These are phyloP conservation scores for Phialophora expanda DNA, from an alignment of 2,329 filamentous ascomycete species.

Conservation along the genomic window DNA sequence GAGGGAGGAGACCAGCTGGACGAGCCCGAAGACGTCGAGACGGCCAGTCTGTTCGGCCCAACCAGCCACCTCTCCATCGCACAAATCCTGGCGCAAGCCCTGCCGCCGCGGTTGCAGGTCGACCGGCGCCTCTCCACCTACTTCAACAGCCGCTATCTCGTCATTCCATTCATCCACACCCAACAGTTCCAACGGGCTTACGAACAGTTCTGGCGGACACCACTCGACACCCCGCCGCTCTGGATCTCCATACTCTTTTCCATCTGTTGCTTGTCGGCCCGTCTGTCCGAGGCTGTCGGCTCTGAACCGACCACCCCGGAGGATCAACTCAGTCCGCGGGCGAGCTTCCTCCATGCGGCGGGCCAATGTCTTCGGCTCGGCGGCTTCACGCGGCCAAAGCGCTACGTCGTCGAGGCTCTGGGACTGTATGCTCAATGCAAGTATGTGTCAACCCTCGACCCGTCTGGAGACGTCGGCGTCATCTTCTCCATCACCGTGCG, in stretches of 20 bases:
- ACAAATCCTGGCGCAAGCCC: constrained; percentile 34
- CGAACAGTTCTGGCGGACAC: constrained; percentile 59
- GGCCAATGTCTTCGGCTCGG: constrained; percentile 61
- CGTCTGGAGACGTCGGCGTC: constrained; percentile 60
- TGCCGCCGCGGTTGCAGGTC: constrained; percentile 34
- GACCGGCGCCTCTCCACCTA: constrained; percentile 37
- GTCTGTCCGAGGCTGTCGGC: constrained; percentile 26
- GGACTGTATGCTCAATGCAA: constrained; percentile 58
- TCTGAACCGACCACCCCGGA: constrained; percentile 49
- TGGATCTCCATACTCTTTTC: constrained; percentile 61
- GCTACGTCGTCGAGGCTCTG: constrained; percentile 39
- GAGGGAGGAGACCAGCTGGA: constrained; percentile 23
- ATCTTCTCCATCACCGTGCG: constrained; percentile 61
- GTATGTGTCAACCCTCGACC: constrained; percentile 58
- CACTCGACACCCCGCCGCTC: constrained; percentile 54
- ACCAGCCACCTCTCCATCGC: constrained; percentile 26
- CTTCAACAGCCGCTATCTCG: constrained; percentile 37
- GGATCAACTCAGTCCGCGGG: constrained; percentile 51
- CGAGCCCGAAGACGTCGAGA: constrained; percentile 31
- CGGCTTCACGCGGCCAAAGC: constrained; percentile 44
- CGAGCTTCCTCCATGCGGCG: constrained; percentile 42
- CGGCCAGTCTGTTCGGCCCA: constrained; percentile 30
- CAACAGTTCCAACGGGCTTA: constrained; percentile 48
- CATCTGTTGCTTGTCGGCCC: constrained; percentile 50
- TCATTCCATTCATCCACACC: constrained; percentile 36